These are phyloP conservation scores for Acanthamoeba healyi DNA, from an alignment of 208 protist genomes.

Conservation along the genomic window DNA sequence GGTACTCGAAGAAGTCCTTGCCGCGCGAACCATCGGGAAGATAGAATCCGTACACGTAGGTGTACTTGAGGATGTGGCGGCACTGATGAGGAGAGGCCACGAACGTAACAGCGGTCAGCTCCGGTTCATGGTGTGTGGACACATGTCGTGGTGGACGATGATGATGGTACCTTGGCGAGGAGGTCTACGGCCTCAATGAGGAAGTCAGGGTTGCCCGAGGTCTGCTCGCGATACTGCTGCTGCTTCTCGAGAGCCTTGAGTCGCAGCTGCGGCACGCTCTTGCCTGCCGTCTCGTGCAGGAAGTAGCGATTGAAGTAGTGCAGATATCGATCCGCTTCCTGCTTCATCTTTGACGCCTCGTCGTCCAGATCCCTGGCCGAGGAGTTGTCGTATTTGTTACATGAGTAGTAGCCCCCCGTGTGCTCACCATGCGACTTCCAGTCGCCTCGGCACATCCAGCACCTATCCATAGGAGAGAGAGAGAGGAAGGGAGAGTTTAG, in stretches of 20 bases:
- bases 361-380: conserved; percentile 80
- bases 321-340: conserved; percentile 80
- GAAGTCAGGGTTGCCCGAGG: conserved; percentile 79
- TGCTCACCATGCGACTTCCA: conserved; percentile 86
- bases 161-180: conserved; percentile 26
- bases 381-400: conserved; percentile 84
- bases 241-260: conserved; percentile 66
- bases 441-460: conserved; percentile 86
- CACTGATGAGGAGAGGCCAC: conserved; percentile 51
- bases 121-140: neutral
- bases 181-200: conserved; percentile 79
- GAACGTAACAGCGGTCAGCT: neutral
- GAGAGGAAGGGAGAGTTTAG: neutral
- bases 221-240: conserved; percentile 67
- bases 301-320: conserved; percentile 86
- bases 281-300: conserved; percentile 71
- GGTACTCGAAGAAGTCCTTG: conserved; percentile 72
- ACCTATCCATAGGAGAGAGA: no score
- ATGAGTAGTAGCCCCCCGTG: conserved; percentile 86
- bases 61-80: conserved; percentile 85
- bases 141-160: neutral
- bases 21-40: conserved; percentile 73
- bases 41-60: conserved; percentile 86
- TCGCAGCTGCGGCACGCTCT: conserved; percentile 27
- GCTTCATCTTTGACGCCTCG: conserved; percentile 54